Percentiles rank a stretch among this genome's conserved stretches.
Conservation (phyloP, 2,329 filamentous ascomycete species). For the Diaporthe citriasiana region DNA sequence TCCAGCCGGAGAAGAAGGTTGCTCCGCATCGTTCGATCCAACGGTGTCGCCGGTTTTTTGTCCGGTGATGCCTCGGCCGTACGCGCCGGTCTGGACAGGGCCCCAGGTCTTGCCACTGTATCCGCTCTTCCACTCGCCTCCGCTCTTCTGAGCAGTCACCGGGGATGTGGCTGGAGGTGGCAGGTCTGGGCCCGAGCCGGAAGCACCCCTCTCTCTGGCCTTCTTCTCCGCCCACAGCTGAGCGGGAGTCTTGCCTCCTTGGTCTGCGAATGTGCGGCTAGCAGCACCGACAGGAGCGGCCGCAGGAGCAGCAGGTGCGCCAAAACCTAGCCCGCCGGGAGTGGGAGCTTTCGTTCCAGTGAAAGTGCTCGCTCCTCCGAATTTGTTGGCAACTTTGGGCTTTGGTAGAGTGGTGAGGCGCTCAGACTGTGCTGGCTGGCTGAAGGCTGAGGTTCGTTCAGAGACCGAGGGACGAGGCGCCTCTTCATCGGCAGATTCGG, state of each 20-base stretch:
- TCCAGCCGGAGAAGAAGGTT: conserved; percentile 69
- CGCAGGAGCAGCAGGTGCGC: conserved; percentile 70
- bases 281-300: conserved; percentile 81
- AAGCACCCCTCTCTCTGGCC: conserved; percentile 78
- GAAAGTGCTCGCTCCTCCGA: conserved; percentile 79
- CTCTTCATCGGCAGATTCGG: conserved; percentile 58
- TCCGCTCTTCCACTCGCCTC: conserved; percentile 89
- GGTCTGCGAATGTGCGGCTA: conserved; percentile 93
- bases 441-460: conserved; percentile 84
- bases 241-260: conserved; percentile 95
- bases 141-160: conserved; percentile 78
- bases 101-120: conserved; percentile 94
- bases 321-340: conserved; percentile 76
- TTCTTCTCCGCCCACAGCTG: conserved; percentile 99
- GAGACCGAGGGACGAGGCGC: conserved; percentile 72
- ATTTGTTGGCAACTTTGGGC: conserved; percentile 94
- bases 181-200: conserved; percentile 61
- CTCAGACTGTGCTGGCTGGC: conserved; percentile 72
- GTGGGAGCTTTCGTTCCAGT: conserved; percentile 90
- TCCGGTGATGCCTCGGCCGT: conserved; percentile 72
- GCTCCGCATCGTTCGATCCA: conserved; percentile 61
- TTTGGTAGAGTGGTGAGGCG: conserved; percentile 91
- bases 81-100: conserved; percentile 81
- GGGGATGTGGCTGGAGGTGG: conserved; percentile 63
- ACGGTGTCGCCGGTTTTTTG: conserved; percentile 74